Base-by-base conservation (phyloP, 306 rosid genomes). In the Heteromeles arbutifolia region DNA sequence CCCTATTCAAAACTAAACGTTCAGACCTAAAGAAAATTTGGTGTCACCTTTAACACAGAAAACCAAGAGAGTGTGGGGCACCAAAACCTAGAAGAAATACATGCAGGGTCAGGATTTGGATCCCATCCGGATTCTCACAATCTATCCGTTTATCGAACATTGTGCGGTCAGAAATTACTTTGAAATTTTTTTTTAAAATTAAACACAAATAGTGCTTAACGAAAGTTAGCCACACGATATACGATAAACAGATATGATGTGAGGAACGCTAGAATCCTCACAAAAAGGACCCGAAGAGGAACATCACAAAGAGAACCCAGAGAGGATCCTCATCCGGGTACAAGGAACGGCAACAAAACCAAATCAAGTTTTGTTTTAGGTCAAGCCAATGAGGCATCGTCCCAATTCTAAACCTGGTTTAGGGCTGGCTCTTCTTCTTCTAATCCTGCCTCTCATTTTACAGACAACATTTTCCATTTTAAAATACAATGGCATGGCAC, bases 371-470 rank as follows among this genome's bases (percentile, higher is more conserved):
- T 45, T 45, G 19, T 45, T 45, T 45, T 73, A 26, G 37, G 76
- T 78, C 83, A 80, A 77, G 82, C 77, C 75, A 75, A 82, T 82
- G 57, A 74, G 64, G 45, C 69, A 48, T 25, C 37, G 17, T 50
- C 82, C 68, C 6, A 52, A 64, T 70, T 82, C 70, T 71, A 5
- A 32, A 32, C 37, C 37, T 32, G 69, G 65, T 69, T 58, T 76
- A 2, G 73, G 82, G 19, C 78, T 73, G 8, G 8, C 85, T 53
- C 72, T 24, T 11, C 72, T 24, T 11, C 79, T 79, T 70, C 73
- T 71, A 75, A 67, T 39, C 44, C 62, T 44, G 84, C 61, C 78
- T 57, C 14, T 26, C 32, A 26, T 53, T 41, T 44, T 45, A 54
- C 43, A 67, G 48, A 65, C 34, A 80, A 54, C 7, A 54, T 28